phyloP scores from a whole-genome alignment of 495 filamentous ascomycete species.

The Aspergillus asperescens region DNA sequence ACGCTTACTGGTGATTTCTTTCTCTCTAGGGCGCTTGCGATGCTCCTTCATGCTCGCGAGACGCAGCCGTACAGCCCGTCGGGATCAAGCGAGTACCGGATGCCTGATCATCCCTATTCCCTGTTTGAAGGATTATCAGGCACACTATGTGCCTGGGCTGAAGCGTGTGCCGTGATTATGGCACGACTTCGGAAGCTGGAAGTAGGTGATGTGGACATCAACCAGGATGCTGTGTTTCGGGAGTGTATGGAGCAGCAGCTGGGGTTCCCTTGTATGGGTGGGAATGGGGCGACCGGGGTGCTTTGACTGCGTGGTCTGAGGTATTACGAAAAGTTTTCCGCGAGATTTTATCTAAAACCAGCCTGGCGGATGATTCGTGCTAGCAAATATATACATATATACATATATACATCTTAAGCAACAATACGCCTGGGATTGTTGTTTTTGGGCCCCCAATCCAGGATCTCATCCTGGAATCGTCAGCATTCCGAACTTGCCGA shows the following conservation, averaged over 20 bases:
- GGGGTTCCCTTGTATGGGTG: conserved; percentile 7
- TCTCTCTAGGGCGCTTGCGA: conserved; percentile 37
- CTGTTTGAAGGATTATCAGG: conserved; percentile 45
- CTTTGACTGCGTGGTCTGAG: too few species aligned
- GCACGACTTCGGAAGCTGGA: conserved; percentile 33
- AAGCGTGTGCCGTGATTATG: conserved; percentile 36
- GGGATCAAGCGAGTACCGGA: conserved; percentile 31
- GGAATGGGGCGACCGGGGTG: background rate
- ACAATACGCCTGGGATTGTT: too few species aligned
- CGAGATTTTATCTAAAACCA: too few species aligned
- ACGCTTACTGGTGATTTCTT: conserved; percentile 35
- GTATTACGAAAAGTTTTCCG: too few species aligned
- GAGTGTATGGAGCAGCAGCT: background rate
- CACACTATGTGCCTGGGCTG: conserved; percentile 44
- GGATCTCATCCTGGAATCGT: too few species aligned
- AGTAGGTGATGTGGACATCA: conserved; percentile 7
- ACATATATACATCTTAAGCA: too few species aligned
- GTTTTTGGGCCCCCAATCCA: too few species aligned
- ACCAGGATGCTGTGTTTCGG: background rate
- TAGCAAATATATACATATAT: too few species aligned
- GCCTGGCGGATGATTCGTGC: too few species aligned
- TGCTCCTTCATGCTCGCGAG: conserved; percentile 39
- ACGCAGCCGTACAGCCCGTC: conserved; percentile 35
- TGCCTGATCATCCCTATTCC: conserved; percentile 41
- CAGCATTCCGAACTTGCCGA: too few species aligned